phyloP scores from a whole-genome alignment of 1,284 basidiomycete species.

The Pseudozyma sp. region DNA sequence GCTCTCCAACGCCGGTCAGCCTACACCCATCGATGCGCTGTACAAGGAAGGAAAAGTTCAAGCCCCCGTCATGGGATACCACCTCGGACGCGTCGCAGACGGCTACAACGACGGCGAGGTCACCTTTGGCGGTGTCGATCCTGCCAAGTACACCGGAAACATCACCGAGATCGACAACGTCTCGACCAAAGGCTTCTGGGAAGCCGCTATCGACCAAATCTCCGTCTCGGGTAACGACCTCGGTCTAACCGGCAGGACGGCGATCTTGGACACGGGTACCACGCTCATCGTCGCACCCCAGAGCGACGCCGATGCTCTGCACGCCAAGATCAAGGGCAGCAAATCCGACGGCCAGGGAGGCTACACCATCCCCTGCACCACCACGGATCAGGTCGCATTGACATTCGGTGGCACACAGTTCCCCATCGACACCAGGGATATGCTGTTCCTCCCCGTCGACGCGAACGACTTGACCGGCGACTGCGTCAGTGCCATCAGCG shows the following conservation, averaged over 20 bases:
- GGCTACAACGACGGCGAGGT: constrained; percentile 80
- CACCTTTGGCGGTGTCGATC: constrained; percentile 84
- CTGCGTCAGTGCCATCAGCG: constrained; percentile 80
- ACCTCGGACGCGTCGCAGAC: constrained; percentile 78
- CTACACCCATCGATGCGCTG: constrained; percentile 81
- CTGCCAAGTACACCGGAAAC: constrained; percentile 71
- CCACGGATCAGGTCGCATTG: constrained; percentile 76
- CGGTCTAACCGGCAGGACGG: constrained; percentile 72
- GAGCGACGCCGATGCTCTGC: constrained; percentile 73
- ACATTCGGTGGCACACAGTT: constrained; percentile 77
- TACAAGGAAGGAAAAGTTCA: constrained; percentile 75
- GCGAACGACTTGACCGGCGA: constrained; percentile 75
- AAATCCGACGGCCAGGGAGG: constrained; percentile 71
- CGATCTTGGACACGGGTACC: constrained; percentile 69
- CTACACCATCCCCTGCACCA: constrained; percentile 83
- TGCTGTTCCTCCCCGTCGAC: constrained; percentile 78
- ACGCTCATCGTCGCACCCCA: constrained; percentile 70
- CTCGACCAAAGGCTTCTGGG: constrained; percentile 77
- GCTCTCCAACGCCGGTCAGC: constrained; percentile 75
- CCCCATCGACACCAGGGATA: constrained; percentile 72
- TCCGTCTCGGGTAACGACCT: constrained; percentile 73
- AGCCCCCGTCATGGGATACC: constrained; percentile 81
- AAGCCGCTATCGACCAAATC: constrained; percentile 75
- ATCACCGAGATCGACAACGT: constrained; percentile 67
- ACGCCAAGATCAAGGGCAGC: constrained; percentile 75